Evolutionary conservation across 345 rosid species (phyloP).

Genomic region (Camelina laxa): DNA sequence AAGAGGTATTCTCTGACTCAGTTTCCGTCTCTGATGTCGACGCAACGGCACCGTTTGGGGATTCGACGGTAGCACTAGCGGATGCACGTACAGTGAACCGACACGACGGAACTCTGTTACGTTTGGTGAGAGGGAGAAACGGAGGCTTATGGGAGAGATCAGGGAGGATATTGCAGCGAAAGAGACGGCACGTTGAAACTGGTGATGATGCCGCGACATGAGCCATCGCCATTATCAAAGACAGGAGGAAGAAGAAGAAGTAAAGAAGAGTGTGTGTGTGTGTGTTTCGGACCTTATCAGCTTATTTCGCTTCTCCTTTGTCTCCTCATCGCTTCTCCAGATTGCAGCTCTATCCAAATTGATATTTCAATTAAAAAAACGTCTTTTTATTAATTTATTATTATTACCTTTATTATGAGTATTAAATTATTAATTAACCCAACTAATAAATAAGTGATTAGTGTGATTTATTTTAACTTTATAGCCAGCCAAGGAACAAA

Average conservation of each 20-base stretch:
- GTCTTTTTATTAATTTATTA: neutral
- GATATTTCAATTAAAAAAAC: neutral
- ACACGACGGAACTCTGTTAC: slow-evolving; percentile 21
- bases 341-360: slow-evolving; percentile 24
- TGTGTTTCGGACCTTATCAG: slow-evolving; percentile 37
- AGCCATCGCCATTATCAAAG: slow-evolving; percentile 43
- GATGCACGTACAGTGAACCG: slow-evolving; percentile 46
- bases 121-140: slow-evolving; percentile 40
- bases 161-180: slow-evolving; percentile 23
- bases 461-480: neutral
- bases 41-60: slow-evolving; percentile 61
- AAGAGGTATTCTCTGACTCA: slow-evolving; percentile 37
- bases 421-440: neutral
- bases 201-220: slow-evolving; percentile 38
- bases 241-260: slow-evolving; percentile 14
- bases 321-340: slow-evolving; percentile 28
- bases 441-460: neutral
- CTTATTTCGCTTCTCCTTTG: slow-evolving; percentile 23
- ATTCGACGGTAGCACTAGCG: slow-evolving; percentile 42
- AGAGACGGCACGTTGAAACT: slow-evolving; percentile 23
- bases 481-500: neutral
- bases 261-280: slow-evolving; percentile 13
- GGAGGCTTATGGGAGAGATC: slow-evolving; percentile 30
- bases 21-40: slow-evolving; percentile 39
- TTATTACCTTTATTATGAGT: neutral